Base-by-base conservation (phyloP, 1,284 basidiomycete species). In the Inonotus hispidus region DNA sequence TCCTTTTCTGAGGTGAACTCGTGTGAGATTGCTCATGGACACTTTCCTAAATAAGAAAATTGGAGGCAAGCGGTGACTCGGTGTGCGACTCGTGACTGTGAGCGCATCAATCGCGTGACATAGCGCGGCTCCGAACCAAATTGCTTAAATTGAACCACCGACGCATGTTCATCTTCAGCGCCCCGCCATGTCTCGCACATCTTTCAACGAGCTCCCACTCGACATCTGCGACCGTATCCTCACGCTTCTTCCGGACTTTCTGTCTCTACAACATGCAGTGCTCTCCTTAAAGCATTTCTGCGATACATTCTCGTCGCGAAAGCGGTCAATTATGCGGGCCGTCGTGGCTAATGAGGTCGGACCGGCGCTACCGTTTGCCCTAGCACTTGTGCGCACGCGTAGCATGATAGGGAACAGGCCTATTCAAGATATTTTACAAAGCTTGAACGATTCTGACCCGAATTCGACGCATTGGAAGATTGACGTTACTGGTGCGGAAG, bases 161-260 rank as follows among this genome's bases (percentile, higher is more conserved):
- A 43, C 16, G 13, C 61, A 62, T 38, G 13, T 47, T 49, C 47
- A 23, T 21, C n/a, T 41, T 13, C 41, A 43, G 11, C 35, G 21
- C 16, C 8, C 11, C 21, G 43, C 49, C 52, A 53, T 43, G 58
- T n/a, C n/a, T 29, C 38, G 25, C 21, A 54, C 46, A 6, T 55
- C 53, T 23, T 43, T 63, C 43, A n/a, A 47, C 41, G n/a, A 21
- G 35, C 58, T 63, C 13, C 59, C 59, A 14, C 54, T 58, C 11
- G 62, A 63, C 25, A 45, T 63, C 25, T 47, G 54, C 39, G 62
- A 63, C 39, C 39, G 50, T 8, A 8, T 63, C 8, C 59, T 63
- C 16, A 57, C 55, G 3, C 45, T 21, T 19, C 45, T 63, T 8
- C 59, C 62, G 6, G 59, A 61, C 55, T 61, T 53, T 21, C n/a